Evolutionary conservation across 192 early-diverging fungal genomes (phyloP), one percentile per base, ranked within the genome.

Genomic region (Piromyces sp.): DNA sequence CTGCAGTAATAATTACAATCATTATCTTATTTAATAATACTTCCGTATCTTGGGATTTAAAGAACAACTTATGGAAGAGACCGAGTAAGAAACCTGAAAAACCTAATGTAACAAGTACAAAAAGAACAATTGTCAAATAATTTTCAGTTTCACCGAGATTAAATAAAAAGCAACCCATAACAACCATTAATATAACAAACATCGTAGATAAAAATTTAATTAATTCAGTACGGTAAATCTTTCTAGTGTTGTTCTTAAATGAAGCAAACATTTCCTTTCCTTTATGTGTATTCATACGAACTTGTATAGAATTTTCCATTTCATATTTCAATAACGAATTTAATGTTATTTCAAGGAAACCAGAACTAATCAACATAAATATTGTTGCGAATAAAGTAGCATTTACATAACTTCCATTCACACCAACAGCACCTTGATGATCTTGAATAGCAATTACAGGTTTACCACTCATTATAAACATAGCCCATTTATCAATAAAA

Each of bases 381-480:
- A 88, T 29, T 16, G 87, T 88, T 13, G 81, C 87, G 6, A 36
- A 89, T 30, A 83, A 79, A 16, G 83, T 79, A 30, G 85, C 87
- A n/a, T 58, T 17, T n/a, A 86, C 31, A 81, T 87, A 87, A 19
- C 9, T 31, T 33, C 9, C 31, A 33, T 33, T 33, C 31, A 33
- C 9, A 33, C 31, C 31, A 33, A 9, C n/a, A n/a, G n/a, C n/a
- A n/a, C n/a, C n/a, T n/a, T n/a, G n/a, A 19, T 80, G 30, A 30
- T 30, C 80, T 5, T 30, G 33, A 68, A 68, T 19, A 9, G 19
- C 26, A 28, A 68, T 68, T 0, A 17, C 26, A 7, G 51, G 51
- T 22, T 80, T 78, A 29, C 87, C 87, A n/a, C 87, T 88, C 28
- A 81, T 84, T n/a, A 88, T 36, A 30, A 88, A 81, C 30, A 87